Conservation (phyloP, 257 asterid genomes). For the Solanum ahanhuiri region DNA sequence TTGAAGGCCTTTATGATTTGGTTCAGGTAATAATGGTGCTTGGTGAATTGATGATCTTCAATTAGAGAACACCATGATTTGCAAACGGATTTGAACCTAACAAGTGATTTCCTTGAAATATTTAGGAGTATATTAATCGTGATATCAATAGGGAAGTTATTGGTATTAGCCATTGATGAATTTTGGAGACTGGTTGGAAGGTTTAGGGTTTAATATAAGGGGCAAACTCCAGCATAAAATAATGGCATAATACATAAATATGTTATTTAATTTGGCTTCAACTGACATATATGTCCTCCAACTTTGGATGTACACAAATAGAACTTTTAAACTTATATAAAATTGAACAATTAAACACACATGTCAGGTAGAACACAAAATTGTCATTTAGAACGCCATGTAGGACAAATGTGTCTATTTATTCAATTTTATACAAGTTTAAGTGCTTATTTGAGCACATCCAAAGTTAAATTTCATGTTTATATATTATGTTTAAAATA, state of each 20-base stretch:
- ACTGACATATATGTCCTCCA: too few relatives aligned
- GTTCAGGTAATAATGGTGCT: not conserved
- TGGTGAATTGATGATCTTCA: not conserved
- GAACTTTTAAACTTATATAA: rapidly evolving
- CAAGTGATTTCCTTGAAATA: not conserved
- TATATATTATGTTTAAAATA: too few relatives aligned
- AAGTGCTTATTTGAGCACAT: too few relatives aligned
- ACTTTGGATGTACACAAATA: too few relatives aligned
- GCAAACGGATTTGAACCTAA: not conserved
- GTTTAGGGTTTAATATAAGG: not conserved
- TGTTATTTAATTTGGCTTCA: too few relatives aligned
- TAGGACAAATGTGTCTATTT: too few relatives aligned
- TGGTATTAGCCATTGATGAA: not conserved
- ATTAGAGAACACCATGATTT: not conserved
- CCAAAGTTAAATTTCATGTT: too few relatives aligned
- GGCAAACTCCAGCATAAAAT: not conserved
- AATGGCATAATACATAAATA: too few relatives aligned
- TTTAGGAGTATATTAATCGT: not conserved
- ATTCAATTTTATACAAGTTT: too few relatives aligned
- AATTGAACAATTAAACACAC: too few relatives aligned
- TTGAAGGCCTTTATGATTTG: not conserved
- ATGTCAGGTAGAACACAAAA: too few relatives aligned
- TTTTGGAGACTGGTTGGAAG: not conserved
- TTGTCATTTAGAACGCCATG: too few relatives aligned
- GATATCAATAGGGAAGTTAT: not conserved